Conservation (phyloP, 106 monocot genomes). For the Allium fistulosum region DNA sequence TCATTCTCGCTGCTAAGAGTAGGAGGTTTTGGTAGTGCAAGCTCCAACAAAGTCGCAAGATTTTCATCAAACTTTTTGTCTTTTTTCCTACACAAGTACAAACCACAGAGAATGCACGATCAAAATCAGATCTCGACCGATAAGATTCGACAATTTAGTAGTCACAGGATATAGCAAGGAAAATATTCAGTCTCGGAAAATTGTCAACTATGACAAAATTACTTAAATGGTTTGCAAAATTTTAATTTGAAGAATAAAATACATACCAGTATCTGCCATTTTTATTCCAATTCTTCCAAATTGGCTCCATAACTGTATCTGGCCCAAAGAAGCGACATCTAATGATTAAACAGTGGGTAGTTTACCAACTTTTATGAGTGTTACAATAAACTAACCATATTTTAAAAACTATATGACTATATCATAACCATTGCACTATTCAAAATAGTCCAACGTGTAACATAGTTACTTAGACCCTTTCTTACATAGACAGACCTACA, state of each 20-base stretch:
- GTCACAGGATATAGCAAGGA: too few species aligned
- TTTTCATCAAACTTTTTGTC: constrained; percentile 51
- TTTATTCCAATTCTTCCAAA: constrained; percentile 40
- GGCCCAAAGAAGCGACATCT: constrained; percentile 45
- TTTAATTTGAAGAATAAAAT: background rate
- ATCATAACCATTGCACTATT: background rate
- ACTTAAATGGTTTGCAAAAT: background rate
- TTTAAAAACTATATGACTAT: background rate
- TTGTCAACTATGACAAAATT: too few species aligned
- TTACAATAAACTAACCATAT: background rate
- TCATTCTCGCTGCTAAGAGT: constrained; percentile 15
- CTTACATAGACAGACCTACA: too few species aligned
- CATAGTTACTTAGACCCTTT: too few species aligned
- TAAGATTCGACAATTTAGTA: too few species aligned
- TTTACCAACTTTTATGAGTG: too few species aligned
- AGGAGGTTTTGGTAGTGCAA: constrained; percentile 29
- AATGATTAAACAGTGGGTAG: too few species aligned
- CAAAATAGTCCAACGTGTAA: too few species aligned
- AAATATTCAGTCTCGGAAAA: too few species aligned
- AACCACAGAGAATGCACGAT: background rate
- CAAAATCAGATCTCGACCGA: too few species aligned
- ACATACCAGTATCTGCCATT: constrained; percentile 43
- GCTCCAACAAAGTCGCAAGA: constrained; percentile 43
- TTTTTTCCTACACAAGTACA: constrained; percentile 25
- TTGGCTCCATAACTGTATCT: constrained; percentile 14